phyloP scores from a whole-genome alignment of 441 rosid species.

The Brassica hybrid region DNA sequence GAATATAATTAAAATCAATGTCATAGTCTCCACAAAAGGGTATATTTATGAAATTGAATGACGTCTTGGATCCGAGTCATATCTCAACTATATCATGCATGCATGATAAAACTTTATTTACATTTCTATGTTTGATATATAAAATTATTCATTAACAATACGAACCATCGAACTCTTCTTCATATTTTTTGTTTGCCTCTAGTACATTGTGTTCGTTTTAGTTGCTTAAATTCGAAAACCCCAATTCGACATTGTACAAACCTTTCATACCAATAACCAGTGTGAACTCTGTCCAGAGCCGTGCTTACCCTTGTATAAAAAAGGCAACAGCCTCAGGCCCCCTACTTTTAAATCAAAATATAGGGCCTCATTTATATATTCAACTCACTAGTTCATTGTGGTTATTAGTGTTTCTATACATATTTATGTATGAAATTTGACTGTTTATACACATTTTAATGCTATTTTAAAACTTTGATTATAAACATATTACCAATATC shows the following conservation, averaged over 20 bases:
- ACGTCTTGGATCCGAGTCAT: constrained; percentile 38
- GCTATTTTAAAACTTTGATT: too few species aligned
- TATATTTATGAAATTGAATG: constrained; percentile 17
- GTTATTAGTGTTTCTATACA: too few species aligned
- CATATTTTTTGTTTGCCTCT: not conserved
- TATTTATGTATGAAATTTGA: too few species aligned
- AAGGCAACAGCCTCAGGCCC: too few species aligned
- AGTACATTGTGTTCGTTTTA: not conserved
- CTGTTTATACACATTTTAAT: too few species aligned
- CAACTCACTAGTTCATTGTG: too few species aligned
- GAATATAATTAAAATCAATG: constrained; percentile 22
- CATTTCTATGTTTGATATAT: constrained; percentile 12
- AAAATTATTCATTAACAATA: constrained; percentile 9
- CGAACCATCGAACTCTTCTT: constrained; percentile 3
- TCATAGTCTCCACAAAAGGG: constrained; percentile 38
- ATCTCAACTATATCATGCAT: constrained; percentile 26
- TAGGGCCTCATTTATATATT: too few species aligned
- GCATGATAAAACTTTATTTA: constrained; percentile 9
- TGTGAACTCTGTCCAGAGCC: not conserved
- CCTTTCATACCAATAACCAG: not conserved
- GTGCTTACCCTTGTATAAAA: too few species aligned
- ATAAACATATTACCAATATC: too few species aligned
- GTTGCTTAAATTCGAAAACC: not conserved
- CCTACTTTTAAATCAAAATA: too few species aligned
- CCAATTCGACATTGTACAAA: not conserved